Conservation (phyloP, 495 filamentous ascomycete species). For the Aspergillus heteromorphus region DNA sequence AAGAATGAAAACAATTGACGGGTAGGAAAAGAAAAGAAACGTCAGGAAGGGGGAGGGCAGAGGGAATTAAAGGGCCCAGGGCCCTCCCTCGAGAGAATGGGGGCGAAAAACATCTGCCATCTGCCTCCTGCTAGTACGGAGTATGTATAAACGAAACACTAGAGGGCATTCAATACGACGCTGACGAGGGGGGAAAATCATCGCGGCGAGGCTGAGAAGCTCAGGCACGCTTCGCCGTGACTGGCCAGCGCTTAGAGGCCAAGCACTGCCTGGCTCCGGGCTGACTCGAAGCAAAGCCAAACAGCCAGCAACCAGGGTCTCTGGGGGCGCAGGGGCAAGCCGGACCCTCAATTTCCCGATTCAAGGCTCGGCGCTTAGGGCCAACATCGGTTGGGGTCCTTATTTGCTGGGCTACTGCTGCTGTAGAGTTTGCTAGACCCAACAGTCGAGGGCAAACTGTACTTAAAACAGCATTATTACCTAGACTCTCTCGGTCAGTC, state of each 20-base stretch:
- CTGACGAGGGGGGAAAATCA: neutral
- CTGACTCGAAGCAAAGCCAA: neutral
- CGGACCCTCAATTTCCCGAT: neutral
- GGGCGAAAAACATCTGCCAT: neutral
- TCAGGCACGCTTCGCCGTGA: no score
- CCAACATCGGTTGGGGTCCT: no score
- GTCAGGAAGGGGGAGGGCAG: neutral
- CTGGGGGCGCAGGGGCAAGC: no score
- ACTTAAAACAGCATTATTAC: no score
- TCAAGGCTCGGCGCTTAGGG: neutral
- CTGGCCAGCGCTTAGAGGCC: no score
- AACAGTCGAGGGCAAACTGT: no score
- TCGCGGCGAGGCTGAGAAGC: neutral
- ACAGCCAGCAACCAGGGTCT: neutral
- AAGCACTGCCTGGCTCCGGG: no score
- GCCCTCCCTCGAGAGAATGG: neutral
- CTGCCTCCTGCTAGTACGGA: no score
- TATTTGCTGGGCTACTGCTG: no score
- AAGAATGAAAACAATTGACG: neutral
- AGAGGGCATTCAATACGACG: neutral
- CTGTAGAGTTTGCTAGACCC: no score
- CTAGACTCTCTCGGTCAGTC: no score
- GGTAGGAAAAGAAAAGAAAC: neutral
- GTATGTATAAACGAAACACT: no score
- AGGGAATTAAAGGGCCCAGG: neutral